These are phyloP conservation scores for Clavispora fructus DNA, from an alignment of 805 yeast genomes.

Conservation along the genomic window DNA sequence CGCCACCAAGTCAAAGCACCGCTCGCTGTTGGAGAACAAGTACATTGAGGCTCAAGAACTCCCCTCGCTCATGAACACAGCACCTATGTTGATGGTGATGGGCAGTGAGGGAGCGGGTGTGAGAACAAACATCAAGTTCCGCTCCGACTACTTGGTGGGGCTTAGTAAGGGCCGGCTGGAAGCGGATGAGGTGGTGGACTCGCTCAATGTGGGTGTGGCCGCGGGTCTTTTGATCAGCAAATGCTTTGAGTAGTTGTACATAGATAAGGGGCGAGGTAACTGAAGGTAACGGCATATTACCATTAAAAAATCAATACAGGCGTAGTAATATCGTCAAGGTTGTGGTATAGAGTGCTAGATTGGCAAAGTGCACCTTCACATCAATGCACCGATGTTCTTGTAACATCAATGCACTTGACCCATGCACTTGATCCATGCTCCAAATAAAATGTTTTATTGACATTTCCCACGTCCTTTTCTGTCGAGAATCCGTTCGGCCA, in stretches of 20 bases:
- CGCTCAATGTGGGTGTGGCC: conserved; percentile 88
- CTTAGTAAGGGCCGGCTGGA: conserved; percentile 29
- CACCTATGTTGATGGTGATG: conserved; percentile 66
- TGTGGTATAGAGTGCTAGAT: too few species aligned
- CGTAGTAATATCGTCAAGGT: too few species aligned
- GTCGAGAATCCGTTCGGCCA: too few species aligned
- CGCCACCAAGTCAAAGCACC: conserved; percentile 21
- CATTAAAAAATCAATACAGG: too few species aligned
- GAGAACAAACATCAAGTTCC: conserved; percentile 55
- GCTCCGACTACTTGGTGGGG: conserved; percentile 50
- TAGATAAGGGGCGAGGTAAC: background rate
- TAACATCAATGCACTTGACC: too few species aligned
- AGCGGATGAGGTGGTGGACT: conserved; percentile 49
- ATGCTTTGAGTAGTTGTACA: conserved; percentile 6
- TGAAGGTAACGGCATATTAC: too few species aligned
- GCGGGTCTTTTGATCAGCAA: conserved; percentile 56
- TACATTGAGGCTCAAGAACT: conserved; percentile 40
- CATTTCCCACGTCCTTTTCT: too few species aligned
- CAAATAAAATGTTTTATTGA: too few species aligned
- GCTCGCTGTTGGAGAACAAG: conserved; percentile 27
- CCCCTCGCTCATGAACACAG: conserved; percentile 32
- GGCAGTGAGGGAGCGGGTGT: conserved; percentile 89
- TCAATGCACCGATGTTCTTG: too few species aligned
- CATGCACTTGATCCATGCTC: too few species aligned
- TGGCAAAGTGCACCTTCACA: too few species aligned